These are phyloP conservation scores for Meripilus lineatus DNA, from an alignment of 1,284 basidiomycete genomes.

Conservation along the genomic window DNA sequence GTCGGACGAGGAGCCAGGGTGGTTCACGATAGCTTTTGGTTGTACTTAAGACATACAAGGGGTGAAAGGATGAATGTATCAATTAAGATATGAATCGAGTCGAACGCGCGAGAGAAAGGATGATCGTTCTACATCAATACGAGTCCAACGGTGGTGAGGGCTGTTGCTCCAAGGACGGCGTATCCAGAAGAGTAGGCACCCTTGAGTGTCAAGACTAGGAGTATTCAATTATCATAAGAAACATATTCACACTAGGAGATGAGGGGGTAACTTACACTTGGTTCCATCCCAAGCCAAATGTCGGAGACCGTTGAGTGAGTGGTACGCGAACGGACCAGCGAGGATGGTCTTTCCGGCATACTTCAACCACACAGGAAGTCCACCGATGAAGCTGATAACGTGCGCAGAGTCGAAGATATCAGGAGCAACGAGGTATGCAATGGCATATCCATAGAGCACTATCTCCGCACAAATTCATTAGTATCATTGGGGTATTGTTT, in stretches of 20 bases:
- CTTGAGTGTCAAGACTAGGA: slow-evolving; percentile 74
- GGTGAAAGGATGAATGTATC: too few species aligned
- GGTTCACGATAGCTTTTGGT: too few species aligned
- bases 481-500: slow-evolving; percentile 4
- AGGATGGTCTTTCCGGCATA: slow-evolving; percentile 71
- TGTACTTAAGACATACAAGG: too few species aligned
- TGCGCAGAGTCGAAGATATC: slow-evolving; percentile 74
- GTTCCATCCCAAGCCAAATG: slow-evolving; percentile 92
- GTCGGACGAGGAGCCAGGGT: too few species aligned
- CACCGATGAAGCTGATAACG: slow-evolving; percentile 68
- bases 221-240: slow-evolving; percentile 10
- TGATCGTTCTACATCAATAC: slow-evolving; percentile 24
- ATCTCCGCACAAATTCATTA: slow-evolving; percentile 1
- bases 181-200: slow-evolving; percentile 80
- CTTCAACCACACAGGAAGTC: slow-evolving; percentile 73
- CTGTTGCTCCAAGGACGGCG: slow-evolving; percentile 79
- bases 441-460: slow-evolving; percentile 88
- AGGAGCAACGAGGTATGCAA: slow-evolving; percentile 85
- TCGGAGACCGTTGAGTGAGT: slow-evolving; percentile 86
- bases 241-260: not conserved
- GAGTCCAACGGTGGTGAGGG: slow-evolving; percentile 59
- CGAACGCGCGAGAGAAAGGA: slow-evolving; percentile 1
- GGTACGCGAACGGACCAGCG: slow-evolving; percentile 86
- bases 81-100: too few species aligned
- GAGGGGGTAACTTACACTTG: slow-evolving; percentile 64